A percentile compares a stretch with the other conserved stretches of the same genome.
phyloP scores from a whole-genome alignment of 1,284 basidiomycete genomes.

The Amylostereum chailletii region DNA sequence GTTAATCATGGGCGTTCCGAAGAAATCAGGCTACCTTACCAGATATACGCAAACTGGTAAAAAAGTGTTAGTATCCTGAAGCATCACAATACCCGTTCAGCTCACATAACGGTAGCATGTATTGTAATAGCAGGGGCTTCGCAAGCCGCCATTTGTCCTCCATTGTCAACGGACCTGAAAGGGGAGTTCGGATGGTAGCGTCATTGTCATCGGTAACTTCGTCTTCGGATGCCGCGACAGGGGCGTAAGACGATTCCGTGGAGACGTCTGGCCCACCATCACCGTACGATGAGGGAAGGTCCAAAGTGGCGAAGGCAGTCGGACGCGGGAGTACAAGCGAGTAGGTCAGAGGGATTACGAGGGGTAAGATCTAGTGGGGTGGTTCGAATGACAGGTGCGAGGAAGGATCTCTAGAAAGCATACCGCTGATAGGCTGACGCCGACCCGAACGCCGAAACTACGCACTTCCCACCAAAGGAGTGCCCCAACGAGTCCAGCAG shows the following conservation, averaged over 20 bases:
- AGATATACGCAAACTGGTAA: constrained; percentile 65
- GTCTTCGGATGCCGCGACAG: constrained; percentile 39
- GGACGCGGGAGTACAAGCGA: constrained; percentile 65
- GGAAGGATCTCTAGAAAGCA: constrained; percentile 16
- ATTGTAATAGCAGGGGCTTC: constrained; percentile 64
- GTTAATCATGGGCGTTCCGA: neutral
- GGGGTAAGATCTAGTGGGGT: constrained; percentile 58
- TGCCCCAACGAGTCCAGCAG: constrained; percentile 88
- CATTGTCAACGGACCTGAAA: constrained; percentile 37
- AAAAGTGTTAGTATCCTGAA: constrained; percentile 2
- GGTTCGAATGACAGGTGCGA: neutral
- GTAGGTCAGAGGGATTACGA: constrained; percentile 68
- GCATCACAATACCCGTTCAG: constrained; percentile 8
- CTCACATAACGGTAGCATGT: constrained; percentile 79
- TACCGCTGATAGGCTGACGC: constrained; percentile 77
- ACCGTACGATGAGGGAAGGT: constrained; percentile 26
- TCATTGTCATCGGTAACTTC: constrained; percentile 10
- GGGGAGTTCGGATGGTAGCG: constrained; percentile 12
- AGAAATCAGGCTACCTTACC: constrained; percentile 31
- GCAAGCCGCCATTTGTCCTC: constrained; percentile 74
- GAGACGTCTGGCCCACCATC: constrained; percentile 24
- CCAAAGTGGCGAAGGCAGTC: constrained; percentile 29
- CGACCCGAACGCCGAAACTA: constrained; percentile 74
- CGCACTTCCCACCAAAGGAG: constrained; percentile 93
- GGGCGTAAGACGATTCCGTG: constrained; percentile 39